Base-by-base conservation (phyloP, 306 rosid species). In the Erythrophleum fordii region DNA sequence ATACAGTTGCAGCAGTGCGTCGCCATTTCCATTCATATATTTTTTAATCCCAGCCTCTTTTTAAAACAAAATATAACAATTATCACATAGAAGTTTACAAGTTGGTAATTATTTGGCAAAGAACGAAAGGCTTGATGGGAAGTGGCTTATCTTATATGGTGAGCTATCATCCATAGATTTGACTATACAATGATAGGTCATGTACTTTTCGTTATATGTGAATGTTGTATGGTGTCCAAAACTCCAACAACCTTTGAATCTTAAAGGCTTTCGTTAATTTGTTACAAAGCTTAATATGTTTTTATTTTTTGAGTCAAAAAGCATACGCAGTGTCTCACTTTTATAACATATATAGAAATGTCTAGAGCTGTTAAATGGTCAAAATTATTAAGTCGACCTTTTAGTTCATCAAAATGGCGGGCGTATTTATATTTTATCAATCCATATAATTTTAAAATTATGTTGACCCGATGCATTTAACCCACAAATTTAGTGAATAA, bases 201-300 rank as follows among this genome's bases (percentile, higher is more conserved):
- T 75, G 51, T 64, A 77, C 65, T 45, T 83, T 65, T 72, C 69
- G 74, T 70, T 76, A 60, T 64, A 56, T 35, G 51, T 56, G 39
- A 55, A 81, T 18, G 83, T 65, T 83, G 82, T 65, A 22, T 49
- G 76, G 86, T 83, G 77, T 80, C 81, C 88, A 71, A 90, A 84
- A 82, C 77, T 80, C 85, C 85, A 92, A 88, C 92, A 86, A 90
- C 86, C 94, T 78, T 90, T 84, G 92, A 90, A 85, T 79, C 52
- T 72, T 65, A 80, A 56, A 81, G 53, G 70, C 65, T 44, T 26
- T 78, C 31, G 35, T 77, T 83, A 53, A 34, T 35, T 9, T 8
- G 7, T 34, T 31, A 29, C 22, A 64, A 31, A 34, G 45, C 25
- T 34, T 64, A 7, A 17, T 18, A 37, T 37, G 29, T 3, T 17